A percentile compares a stretch with the other conserved stretches of the same genome.
Evolutionary conservation across 805 yeast species (phyloP).

Genomic region (Candida insectalens): DNA sequence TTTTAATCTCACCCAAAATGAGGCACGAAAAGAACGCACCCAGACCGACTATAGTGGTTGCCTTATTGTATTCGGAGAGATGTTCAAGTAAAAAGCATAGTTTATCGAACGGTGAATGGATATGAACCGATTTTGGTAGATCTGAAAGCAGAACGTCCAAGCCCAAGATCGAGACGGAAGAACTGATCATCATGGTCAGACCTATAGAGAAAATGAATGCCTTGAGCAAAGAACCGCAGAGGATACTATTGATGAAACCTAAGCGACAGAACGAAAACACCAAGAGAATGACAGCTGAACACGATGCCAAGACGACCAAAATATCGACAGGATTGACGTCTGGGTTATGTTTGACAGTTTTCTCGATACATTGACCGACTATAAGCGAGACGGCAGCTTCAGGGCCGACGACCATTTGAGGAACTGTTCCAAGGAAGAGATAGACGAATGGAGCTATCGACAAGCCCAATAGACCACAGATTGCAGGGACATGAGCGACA

Average conservation of each 20-base stretch:
- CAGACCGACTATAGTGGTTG: conserved; percentile 56
- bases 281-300: conserved; percentile 65
- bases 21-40: conserved; percentile 38
- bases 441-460: conserved; percentile 74
- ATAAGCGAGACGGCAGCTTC: conserved; percentile 82
- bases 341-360: conserved; percentile 33
- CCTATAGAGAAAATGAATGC: conserved; percentile 89
- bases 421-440: conserved; percentile 74
- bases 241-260: conserved; percentile 76
- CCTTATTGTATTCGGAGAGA: conserved; percentile 35
- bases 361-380: conserved; percentile 69
- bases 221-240: conserved; percentile 65
- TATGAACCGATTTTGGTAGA: conserved; percentile 36
- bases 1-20: conserved; percentile 31
- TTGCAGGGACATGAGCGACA: conserved; percentile 73
- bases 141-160: conserved; percentile 36
- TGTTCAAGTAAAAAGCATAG: conserved; percentile 44
- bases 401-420: conserved; percentile 86
- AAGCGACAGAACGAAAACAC: conserved; percentile 73
- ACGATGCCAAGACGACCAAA: conserved; percentile 59
- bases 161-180: conserved; percentile 66
- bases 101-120: conserved; percentile 68
- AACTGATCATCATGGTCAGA: conserved; percentile 68
- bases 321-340: conserved; percentile 40
- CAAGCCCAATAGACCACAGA: conserved; percentile 69